A percentile compares a stretch with the other conserved stretches of the same genome.
These are phyloP conservation scores for Fusarium nurragi DNA, from an alignment of 2,329 filamentous ascomycete species.

Conservation along the genomic window DNA sequence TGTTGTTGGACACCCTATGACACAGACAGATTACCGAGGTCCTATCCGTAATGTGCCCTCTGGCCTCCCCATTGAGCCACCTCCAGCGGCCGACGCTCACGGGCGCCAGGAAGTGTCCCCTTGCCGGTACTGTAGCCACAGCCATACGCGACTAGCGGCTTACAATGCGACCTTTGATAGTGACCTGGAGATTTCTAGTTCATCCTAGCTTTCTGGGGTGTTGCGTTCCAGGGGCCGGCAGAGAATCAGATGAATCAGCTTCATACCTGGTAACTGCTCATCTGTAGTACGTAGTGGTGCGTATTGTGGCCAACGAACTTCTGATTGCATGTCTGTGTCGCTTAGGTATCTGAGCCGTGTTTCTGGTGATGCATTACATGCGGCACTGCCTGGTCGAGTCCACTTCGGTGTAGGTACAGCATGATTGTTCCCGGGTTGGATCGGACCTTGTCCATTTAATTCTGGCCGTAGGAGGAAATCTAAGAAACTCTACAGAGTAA, in stretches of 20 bases:
- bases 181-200: constrained; percentile 30
- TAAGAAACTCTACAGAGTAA: background rate
- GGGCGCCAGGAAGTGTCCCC: constrained; percentile 18
- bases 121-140: background rate
- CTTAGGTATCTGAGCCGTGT: constrained; percentile 8
- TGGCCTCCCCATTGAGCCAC: constrained; percentile 11
- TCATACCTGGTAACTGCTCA: background rate
- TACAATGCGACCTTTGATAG: constrained; percentile 23
- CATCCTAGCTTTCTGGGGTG: constrained; percentile 18
- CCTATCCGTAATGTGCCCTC: constrained; percentile 8
- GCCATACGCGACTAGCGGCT: constrained; percentile 15
- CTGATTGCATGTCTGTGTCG: background rate
- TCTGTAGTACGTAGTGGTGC: background rate
- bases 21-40: constrained; percentile 34
- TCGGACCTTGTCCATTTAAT: constrained; percentile 4
- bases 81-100: constrained; percentile 35
- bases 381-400: constrained; percentile 5
- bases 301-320: constrained; percentile 3
- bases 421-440: background rate
- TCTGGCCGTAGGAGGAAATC: background rate
- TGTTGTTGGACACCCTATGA: constrained; percentile 10
- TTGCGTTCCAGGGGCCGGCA: background rate
- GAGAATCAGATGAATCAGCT: constrained; percentile 6
- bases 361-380: constrained; percentile 9
- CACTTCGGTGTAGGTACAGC: constrained; percentile 13